Conservation (phyloP, 495 filamentous ascomycete genomes). For the Penicillium pancosmium region DNA sequence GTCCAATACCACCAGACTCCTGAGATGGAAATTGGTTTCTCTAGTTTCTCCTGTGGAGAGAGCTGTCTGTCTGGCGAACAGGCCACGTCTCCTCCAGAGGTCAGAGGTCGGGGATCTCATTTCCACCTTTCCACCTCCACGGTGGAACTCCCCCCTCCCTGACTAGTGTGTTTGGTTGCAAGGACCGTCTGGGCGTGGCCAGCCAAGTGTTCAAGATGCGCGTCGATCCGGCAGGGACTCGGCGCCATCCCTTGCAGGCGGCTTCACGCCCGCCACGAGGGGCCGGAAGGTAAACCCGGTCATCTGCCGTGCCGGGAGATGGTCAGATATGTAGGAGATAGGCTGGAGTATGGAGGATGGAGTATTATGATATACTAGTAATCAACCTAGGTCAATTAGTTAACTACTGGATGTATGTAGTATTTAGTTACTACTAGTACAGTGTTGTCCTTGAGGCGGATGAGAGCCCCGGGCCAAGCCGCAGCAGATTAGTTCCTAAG, state of each 20-base stretch:
- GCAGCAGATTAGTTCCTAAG: not conserved
- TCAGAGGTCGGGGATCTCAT: conserved; percentile 9
- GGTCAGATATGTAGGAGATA: not conserved
- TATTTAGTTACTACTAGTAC: not conserved
- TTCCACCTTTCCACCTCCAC: conserved; percentile 8
- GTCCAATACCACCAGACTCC: not conserved
- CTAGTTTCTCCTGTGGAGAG: conserved; percentile 12
- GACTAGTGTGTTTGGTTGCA: conserved; percentile 8
- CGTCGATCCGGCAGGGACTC: conserved; percentile 29
- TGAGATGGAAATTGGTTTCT: not conserved
- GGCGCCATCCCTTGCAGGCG: conserved; percentile 21
- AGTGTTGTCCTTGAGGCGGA: not conserved
- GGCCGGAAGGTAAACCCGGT: conserved; percentile 11
- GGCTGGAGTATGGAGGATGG: not conserved
- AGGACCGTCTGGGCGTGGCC: conserved; percentile 4
- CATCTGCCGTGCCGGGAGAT: not conserved
- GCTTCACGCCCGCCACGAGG: conserved; percentile 28
- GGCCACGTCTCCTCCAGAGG: conserved; percentile 31
- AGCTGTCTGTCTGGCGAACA: conserved; percentile 22
- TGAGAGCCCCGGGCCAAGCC: conserved; percentile 3
- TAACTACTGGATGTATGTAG: not conserved
- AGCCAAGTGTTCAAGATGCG: conserved; percentile 7
- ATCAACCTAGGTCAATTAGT: too few species aligned
- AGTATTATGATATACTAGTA: not conserved
- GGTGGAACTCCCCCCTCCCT: conserved; percentile 1